Conservation (phyloP, 176 grass and related monocot genomes). For the Raddia distichophylla region DNA sequence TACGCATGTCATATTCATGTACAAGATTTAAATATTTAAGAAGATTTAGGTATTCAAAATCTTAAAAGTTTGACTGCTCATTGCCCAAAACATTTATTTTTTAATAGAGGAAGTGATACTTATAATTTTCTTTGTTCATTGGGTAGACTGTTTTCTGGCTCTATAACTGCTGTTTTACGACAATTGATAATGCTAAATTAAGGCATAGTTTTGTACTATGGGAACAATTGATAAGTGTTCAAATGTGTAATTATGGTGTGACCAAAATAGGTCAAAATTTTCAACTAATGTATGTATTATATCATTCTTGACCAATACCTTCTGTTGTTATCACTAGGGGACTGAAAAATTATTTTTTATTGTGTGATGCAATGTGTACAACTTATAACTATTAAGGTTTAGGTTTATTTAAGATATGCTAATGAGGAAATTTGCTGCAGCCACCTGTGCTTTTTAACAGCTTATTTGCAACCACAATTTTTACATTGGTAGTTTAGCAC, state of each 20-base stretch:
- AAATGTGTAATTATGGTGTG: background rate
- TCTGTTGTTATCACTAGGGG: background rate
- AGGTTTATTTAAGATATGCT: background rate
- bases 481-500: background rate
- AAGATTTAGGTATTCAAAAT: no score
- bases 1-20: no score
- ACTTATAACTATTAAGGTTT: background rate
- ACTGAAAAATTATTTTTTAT: background rate
- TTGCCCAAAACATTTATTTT: no score
- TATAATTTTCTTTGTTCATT: background rate
- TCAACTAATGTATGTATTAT: background rate
- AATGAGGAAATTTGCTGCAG: background rate
- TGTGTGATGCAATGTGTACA: background rate
- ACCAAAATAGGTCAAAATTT: background rate
- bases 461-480: background rate
- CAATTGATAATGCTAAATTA: background rate
- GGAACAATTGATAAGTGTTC: background rate
- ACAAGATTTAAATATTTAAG: no score
- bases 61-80: no score
- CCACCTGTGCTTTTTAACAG: background rate
- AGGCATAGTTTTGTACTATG: constrained; percentile 5
- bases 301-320: background rate
- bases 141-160: background rate
- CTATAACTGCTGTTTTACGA: background rate
- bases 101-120: background rate